These are phyloP conservation scores for Dactylellina parvicollis DNA, from an alignment of 2,329 filamentous ascomycete species.

Conservation along the genomic window DNA sequence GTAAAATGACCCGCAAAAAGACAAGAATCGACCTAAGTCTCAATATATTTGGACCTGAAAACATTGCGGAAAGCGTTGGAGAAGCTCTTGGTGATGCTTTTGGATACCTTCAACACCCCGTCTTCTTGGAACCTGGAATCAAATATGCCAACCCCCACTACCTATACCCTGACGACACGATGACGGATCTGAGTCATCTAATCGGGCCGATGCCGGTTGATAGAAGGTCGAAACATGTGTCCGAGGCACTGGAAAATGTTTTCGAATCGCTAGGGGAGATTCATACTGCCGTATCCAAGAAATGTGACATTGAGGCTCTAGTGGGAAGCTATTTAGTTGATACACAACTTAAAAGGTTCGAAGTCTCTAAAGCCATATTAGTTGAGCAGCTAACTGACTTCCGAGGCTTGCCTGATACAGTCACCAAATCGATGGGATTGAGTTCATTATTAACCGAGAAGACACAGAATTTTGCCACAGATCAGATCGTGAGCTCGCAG, in stretches of 20 bases:
- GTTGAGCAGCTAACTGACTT: background rate
- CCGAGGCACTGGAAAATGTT: background rate
- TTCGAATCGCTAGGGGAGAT: background rate
- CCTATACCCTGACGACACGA: slow-evolving; percentile 10
- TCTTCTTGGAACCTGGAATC: slow-evolving; percentile 8
- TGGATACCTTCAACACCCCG: slow-evolving; percentile 42
- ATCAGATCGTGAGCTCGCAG: background rate
- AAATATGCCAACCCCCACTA: slow-evolving; percentile 52
- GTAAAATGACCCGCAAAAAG: background rate
- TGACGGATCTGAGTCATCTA: slow-evolving; percentile 38
- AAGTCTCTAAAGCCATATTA: background rate
- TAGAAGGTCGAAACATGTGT: background rate
- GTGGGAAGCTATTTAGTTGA: background rate
- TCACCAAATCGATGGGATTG: slow-evolving; percentile 11
- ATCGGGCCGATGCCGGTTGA: slow-evolving; percentile 20
- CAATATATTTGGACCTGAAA: slow-evolving; percentile 5
- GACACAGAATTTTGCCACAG: background rate
- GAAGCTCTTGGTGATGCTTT: background rate
- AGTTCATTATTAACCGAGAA: slow-evolving; percentile 9
- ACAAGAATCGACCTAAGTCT: slow-evolving; percentile 1
- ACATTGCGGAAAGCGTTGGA: background rate
- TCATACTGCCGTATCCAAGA: no score
- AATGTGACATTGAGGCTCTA: background rate
- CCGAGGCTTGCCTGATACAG: background rate
- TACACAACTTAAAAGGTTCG: background rate